Evolutionary conservation across 2,329 filamentous ascomycete species (phyloP), one percentile per base, ranked within the genome.

Genomic region (Cordyceps cicadae): DNA sequence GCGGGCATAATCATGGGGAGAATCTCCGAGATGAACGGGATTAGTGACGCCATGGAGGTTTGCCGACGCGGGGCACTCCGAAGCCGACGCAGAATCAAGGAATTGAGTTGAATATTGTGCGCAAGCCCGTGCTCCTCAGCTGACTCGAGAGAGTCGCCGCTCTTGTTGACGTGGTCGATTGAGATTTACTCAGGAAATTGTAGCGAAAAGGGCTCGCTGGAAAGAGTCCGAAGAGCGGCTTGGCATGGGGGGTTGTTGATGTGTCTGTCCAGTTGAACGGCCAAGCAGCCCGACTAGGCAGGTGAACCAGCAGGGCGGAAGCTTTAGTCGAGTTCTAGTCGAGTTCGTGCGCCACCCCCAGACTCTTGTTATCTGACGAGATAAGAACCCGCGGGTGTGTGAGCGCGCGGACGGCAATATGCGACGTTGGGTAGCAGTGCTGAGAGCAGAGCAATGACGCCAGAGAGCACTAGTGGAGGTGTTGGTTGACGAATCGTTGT

Each of bases 1-100:
- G 78, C 75, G 2, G 82, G 81, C 68, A 85, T 72, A 62, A 85
- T 78, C 78, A 86, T 85, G 62, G 82, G 82, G 54, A 85, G 71
- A 54, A 85, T 73, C 65, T 85, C 82, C 64, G 81, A 79, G 59
- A 85, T 74, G 62, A 85, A 69, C 32, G 82, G 81, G 34, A 85
- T 69, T 11, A 85, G 69, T 26, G 79, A 78, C 54, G 79, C 75
- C 82, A 85, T 82, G 53, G 55, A 66, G 24, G 60, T 43, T 17
- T 39, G 55, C 21, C 34, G 24, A 37, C 15, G 19, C 9, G 45
- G 56, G 29, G 41, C 14, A 32, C 34, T 32, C 24, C 34, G 46
- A 17, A 17, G 45, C 32, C 34, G 46, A 11, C 21, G 45, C 32
- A 3, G 45, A 15, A 15, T 15, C 54, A 19, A 9, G 32, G 45